Evolutionary conservation across 2,329 filamentous ascomycete species (phyloP), one percentile per base, ranked within the genome.

Genomic region (Pseudocercospora pini-densiflorae): DNA sequence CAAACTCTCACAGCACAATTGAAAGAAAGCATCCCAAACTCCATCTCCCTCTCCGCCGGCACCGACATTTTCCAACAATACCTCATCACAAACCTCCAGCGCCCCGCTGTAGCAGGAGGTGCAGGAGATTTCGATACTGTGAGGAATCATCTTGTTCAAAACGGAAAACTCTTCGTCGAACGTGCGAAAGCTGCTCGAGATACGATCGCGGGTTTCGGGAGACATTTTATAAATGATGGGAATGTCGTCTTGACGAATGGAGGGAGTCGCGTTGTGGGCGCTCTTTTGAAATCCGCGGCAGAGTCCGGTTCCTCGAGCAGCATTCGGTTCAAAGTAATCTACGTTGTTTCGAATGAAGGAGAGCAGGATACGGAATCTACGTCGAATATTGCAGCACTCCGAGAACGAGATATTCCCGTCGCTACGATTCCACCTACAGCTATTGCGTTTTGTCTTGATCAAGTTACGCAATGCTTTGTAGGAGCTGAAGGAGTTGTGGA

Each of bases 11-110:
- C 92, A 59, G 85, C 87, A 61, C 87, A 89, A 74, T 88, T 99
- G 70, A 94, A 94, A 79, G 85, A 85, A 65, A 88, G 89, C 21
- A 90, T 97, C 61, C 86, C 90, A 7, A 98, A 99, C 81, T 92
- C 94, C 14, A 92, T 98, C 64, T 94, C 94, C 4, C 88, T 98
- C 16, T 93, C 92, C 58, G 95, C 96, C 63, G 95, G 95, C 74
- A 97, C 94, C 67, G 94, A 97, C 79, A 88, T 98, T 66, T 98
- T 99, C 84, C 92, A 95, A 78, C 91, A 94, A 77, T 98, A 97
- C 81, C 88, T 99, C 73, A 90, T 97, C 75, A 89, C 89, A 64
- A 93, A 86, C 21, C 79, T 90, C 73, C 86, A 89, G 77, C 80
- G 85, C 68, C 83, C 86, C 16, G 64, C 57, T 5, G 55, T 66